Percentiles rank a stretch among this genome's conserved stretches.
These are phyloP conservation scores for Phaeotremella skinneri DNA, from an alignment of 768 basidiomycete species.

Conservation along the genomic window DNA sequence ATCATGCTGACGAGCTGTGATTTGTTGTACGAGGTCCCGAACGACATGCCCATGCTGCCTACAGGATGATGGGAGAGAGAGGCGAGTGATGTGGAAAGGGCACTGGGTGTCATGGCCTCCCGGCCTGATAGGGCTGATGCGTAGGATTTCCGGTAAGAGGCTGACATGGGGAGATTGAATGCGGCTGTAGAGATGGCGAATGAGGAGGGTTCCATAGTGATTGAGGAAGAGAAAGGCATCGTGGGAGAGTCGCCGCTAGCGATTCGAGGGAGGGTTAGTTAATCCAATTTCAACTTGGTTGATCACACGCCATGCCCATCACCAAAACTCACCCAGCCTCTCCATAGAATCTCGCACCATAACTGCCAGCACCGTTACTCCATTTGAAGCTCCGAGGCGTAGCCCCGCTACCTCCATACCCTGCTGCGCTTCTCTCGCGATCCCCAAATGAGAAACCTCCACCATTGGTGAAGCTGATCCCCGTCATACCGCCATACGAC, in stretches of 20 bases:
- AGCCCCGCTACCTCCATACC: slow-evolving; percentile 15
- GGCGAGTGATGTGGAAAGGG: slow-evolving; percentile 38
- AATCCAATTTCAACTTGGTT: neutral
- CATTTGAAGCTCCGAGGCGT: slow-evolving; percentile 17
- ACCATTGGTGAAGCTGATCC: slow-evolving; percentile 44
- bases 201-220: slow-evolving; percentile 43
- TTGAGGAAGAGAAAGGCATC: slow-evolving; percentile 38
- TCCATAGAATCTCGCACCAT: slow-evolving; percentile 45
- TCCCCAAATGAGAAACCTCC: slow-evolving; percentile 41
- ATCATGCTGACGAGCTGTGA: slow-evolving; percentile 36
- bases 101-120: slow-evolving; percentile 13
- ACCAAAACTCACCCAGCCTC: slow-evolving; percentile 34
- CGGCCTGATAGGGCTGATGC: slow-evolving; percentile 32
- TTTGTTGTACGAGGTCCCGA: slow-evolving; percentile 37
- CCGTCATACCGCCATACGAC: slow-evolving; percentile 41
- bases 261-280: neutral
- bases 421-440: slow-evolving; percentile 16
- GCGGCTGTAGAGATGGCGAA: slow-evolving; percentile 33
- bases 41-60: slow-evolving; percentile 25
- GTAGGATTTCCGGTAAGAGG: slow-evolving; percentile 40
- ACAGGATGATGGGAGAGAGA: slow-evolving; percentile 38
- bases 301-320: slow-evolving; percentile 1
- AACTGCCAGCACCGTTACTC: slow-evolving; percentile 35
- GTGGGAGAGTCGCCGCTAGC: slow-evolving; percentile 35
- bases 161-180: slow-evolving; percentile 42